A percentile compares a stretch with the other conserved stretches of the same genome.
Conservation (phyloP, 495 filamentous ascomycete species). For the Rhizodiscina lignyota region DNA sequence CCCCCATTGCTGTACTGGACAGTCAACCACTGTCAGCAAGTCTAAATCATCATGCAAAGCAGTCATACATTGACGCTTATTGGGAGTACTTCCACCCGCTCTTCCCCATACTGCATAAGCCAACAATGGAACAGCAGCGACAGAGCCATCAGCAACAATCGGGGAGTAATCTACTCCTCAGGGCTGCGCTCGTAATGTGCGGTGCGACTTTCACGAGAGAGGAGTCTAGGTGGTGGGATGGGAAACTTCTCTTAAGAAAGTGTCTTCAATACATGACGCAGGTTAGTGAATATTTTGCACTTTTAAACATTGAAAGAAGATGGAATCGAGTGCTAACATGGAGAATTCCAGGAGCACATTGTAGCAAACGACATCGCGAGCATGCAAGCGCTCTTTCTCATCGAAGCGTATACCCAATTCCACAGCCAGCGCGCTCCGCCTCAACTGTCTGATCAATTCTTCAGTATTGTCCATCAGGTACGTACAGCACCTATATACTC, state of each 20-base stretch:
- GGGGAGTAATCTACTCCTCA: too few species aligned
- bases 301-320: too few species aligned
- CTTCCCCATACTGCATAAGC: slow-evolving; percentile 25
- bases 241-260: slow-evolving; percentile 20
- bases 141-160: too few species aligned
- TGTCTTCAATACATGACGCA: slow-evolving; percentile 23
- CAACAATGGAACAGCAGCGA: too few species aligned
- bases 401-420: slow-evolving; percentile 20
- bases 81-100: slow-evolving; percentile 26
- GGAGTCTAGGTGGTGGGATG: slow-evolving; percentile 18
- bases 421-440: slow-evolving; percentile 15
- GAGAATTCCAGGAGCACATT: too few species aligned
- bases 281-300: too few species aligned
- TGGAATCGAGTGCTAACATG: too few species aligned
- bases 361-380: too few species aligned
- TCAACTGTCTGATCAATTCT: slow-evolving; percentile 15
- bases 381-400: slow-evolving; percentile 17
- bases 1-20: too few species aligned
- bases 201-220: slow-evolving; percentile 23
- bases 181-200: slow-evolving; percentile 24
- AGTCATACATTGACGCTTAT: slow-evolving; percentile 25
- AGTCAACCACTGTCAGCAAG: too few species aligned
- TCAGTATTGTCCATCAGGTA: slow-evolving; percentile 14
- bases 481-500: background rate
- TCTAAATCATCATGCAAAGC: background rate